These are phyloP conservation scores for Lotus japonicus DNA, from an alignment of 306 rosid genomes.

Conservation along the genomic window DNA sequence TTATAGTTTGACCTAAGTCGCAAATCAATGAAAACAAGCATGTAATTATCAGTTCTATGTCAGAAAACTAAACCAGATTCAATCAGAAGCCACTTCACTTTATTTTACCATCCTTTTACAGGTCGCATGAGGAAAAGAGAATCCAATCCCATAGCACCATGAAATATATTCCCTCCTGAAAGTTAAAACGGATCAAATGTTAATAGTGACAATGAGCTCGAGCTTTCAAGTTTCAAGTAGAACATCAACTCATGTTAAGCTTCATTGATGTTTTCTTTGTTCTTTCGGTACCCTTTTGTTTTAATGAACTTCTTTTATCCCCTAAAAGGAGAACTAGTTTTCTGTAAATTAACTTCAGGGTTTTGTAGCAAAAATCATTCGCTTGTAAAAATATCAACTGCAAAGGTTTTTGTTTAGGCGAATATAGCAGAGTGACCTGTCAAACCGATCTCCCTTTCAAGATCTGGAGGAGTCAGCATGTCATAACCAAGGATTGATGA, in stretches of 20 bases:
- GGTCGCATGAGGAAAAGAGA: slow-evolving; percentile 87
- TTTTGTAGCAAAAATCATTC: background rate
- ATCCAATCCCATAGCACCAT: slow-evolving; percentile 94
- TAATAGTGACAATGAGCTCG: background rate
- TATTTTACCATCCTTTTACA: slow-evolving; percentile 74
- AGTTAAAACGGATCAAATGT: background rate
- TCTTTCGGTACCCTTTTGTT: too few relatives aligned
- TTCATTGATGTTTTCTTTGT: background rate
- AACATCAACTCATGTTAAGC: too few relatives aligned
- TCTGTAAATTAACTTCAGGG: background rate
- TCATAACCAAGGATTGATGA: slow-evolving; percentile 72
- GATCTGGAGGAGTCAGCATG: slow-evolving; percentile 96
- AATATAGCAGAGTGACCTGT: slow-evolving; percentile 46
- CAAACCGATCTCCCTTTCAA: slow-evolving; percentile 85
- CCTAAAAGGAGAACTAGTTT: background rate
- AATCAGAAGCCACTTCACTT: background rate
- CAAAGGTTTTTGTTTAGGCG: background rate
- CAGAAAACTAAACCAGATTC: background rate
- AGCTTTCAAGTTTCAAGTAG: too few relatives aligned
- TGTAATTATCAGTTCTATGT: background rate
- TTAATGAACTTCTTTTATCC: background rate
- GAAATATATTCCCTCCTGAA: slow-evolving; percentile 81
- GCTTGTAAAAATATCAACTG: background rate
- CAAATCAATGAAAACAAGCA: slow-evolving; percentile 15
- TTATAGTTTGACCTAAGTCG: slow-evolving; percentile 65